These are phyloP conservation scores for Trametes villosa DNA, from an alignment of 768 basidiomycete genomes.

Conservation along the genomic window DNA sequence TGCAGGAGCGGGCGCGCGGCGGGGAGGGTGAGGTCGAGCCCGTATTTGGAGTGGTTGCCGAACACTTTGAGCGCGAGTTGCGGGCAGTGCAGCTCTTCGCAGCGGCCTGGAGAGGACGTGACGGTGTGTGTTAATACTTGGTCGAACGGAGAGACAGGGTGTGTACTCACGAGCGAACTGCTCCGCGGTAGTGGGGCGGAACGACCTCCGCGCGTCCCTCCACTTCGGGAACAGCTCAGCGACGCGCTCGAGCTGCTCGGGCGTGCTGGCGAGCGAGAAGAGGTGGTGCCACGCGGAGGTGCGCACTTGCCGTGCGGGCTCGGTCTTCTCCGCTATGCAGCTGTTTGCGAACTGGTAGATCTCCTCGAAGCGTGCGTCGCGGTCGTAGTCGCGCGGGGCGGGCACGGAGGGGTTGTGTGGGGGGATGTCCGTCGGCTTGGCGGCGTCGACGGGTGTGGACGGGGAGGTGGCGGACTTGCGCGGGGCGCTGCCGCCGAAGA, in stretches of 20 bases:
- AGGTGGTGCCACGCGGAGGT: conserved; percentile 54
- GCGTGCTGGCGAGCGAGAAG: conserved; percentile 52
- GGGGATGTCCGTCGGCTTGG: conserved; percentile 5
- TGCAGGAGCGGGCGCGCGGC: conserved; percentile 63
- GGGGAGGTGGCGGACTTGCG: not conserved
- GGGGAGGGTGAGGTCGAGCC: conserved; percentile 51
- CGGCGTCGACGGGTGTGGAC: not conserved
- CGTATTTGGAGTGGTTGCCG: conserved; percentile 64
- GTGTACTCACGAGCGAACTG: conserved; percentile 57
- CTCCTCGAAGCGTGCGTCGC: conserved; percentile 37
- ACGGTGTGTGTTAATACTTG: not conserved
- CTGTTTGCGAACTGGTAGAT: conserved; percentile 42
- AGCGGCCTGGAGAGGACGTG: conserved; percentile 56
- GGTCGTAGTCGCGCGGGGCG: conserved; percentile 7
- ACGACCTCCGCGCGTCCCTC: conserved; percentile 45
- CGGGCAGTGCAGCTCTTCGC: conserved; percentile 58
- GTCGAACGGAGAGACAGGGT: not conserved
- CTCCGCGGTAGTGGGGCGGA: conserved; percentile 46
- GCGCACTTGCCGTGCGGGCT: conserved; percentile 44
- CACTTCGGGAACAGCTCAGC: conserved; percentile 53
- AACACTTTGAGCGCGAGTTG: conserved; percentile 63
- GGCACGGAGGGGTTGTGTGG: conserved; percentile 15
- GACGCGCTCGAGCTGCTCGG: conserved; percentile 53
- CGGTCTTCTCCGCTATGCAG: conserved; percentile 41
- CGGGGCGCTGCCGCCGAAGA: conserved; percentile 6